These are phyloP conservation scores for Ascobolus immersus DNA, from an alignment of 495 filamentous ascomycete species.

Conservation along the genomic window DNA sequence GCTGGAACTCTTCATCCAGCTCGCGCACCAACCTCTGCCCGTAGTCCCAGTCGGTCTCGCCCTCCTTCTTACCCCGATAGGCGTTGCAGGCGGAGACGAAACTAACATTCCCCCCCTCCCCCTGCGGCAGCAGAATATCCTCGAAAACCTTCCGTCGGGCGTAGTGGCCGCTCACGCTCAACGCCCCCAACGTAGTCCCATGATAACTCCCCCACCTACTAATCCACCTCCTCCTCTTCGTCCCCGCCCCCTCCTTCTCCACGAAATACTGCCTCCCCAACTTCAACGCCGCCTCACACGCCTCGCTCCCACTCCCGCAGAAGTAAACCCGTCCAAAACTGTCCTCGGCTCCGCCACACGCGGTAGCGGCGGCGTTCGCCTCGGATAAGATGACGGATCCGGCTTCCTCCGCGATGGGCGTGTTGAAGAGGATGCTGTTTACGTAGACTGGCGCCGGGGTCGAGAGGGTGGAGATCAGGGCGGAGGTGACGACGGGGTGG, in stretches of 20 bases:
- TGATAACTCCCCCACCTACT: constrained; percentile 47
- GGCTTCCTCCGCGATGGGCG: constrained; percentile 4
- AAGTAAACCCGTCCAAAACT: constrained; percentile 4
- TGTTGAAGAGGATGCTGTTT: constrained; percentile 4
- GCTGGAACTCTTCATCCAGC: constrained; percentile 48
- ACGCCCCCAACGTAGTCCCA: constrained; percentile 42
- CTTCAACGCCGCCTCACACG: constrained; percentile 44
- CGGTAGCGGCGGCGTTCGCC: no score
- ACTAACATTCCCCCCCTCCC: constrained; percentile 18
- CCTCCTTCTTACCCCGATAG: constrained; percentile 16
- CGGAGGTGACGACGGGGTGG: not conserved
- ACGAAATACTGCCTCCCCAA: constrained; percentile 35
- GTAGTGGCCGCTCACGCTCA: constrained; percentile 37
- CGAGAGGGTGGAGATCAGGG: not conserved
- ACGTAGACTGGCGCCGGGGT: not conserved
- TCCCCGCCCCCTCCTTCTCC: constrained; percentile 22
- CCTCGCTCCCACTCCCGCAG: constrained; percentile 54
- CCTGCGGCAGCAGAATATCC: constrained; percentile 33
- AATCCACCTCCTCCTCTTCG: constrained; percentile 31
- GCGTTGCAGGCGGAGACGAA: constrained; percentile 19
- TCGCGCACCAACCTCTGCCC: constrained; percentile 25
- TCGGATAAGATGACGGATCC: constrained; percentile 1
- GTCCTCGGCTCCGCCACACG: constrained; percentile 2
- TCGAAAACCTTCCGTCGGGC: constrained; percentile 38
- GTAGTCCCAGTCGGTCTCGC: constrained; percentile 18